These are phyloP conservation scores for Candida dubliniensis DNA, from an alignment of 1,139 yeast genomes.

Conservation along the genomic window DNA sequence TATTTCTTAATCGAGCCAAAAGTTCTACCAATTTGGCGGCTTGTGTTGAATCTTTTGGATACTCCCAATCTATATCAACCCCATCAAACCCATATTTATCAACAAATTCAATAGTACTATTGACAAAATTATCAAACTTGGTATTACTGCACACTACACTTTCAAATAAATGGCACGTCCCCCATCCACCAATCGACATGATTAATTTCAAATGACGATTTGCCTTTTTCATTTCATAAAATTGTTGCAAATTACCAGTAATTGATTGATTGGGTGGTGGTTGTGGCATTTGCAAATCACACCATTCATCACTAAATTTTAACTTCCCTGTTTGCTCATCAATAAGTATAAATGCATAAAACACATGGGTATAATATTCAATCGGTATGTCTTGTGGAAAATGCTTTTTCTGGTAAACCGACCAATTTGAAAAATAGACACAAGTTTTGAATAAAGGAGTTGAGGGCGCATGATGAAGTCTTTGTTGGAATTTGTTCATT, in stretches of 20 bases:
- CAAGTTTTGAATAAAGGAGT: constrained; percentile 22
- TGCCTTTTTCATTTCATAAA: constrained; percentile 48
- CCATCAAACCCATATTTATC: constrained; percentile 76
- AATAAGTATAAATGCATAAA: constrained; percentile 73
- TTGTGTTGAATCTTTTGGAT: constrained; percentile 55
- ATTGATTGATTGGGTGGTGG: constrained; percentile 22
- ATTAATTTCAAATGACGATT: constrained; percentile 56
- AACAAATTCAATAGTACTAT: constrained; percentile 49
- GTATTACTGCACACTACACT: constrained; percentile 38
- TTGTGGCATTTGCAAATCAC: constrained; percentile 55
- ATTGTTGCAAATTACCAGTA: constrained; percentile 57
- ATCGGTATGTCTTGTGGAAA: constrained; percentile 67
- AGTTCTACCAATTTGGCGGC: constrained; percentile 47
- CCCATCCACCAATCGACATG: constrained; percentile 91
- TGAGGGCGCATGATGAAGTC: constrained; percentile 4
- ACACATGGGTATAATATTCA: constrained; percentile 59
- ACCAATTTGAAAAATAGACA: constrained; percentile 60
- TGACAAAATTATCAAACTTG: constrained; percentile 49
- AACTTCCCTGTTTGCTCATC: constrained; percentile 55
- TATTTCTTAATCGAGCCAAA: constrained; percentile 40
- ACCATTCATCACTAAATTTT: constrained; percentile 62
- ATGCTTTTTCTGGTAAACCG: constrained; percentile 64
- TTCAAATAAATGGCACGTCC: constrained; percentile 55
- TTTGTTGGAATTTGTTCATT: constrained; percentile 12
- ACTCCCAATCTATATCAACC: constrained; percentile 94